Percentiles rank a stretch among this genome's conserved stretches.
Evolutionary conservation across 305 asterid species (phyloP).

Genomic region (Fraxinus sp.): DNA sequence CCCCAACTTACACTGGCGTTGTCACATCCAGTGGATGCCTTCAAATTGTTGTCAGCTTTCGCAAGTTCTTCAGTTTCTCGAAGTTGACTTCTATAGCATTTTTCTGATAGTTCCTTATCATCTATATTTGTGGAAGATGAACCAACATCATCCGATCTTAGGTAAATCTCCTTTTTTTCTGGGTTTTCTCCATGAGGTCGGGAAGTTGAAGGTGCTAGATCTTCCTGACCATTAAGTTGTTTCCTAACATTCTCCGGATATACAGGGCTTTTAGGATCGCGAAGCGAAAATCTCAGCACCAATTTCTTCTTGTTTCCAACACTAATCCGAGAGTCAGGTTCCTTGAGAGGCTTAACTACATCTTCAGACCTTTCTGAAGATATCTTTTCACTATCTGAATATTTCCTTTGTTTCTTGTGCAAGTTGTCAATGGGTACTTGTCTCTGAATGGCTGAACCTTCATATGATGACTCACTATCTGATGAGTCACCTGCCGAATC

Average conservation of each 20-base stretch:
- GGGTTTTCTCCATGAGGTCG: slow-evolving; percentile 36
- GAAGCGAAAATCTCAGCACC: slow-evolving; percentile 64
- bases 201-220: slow-evolving; percentile 44
- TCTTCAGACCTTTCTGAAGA: slow-evolving; percentile 43
- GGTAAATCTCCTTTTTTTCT: slow-evolving; percentile 30
- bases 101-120: slow-evolving; percentile 40
- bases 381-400: slow-evolving; percentile 32
- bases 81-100: slow-evolving; percentile 22
- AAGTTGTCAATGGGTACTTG: slow-evolving; percentile 34
- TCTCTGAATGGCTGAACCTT: slow-evolving; percentile 39
- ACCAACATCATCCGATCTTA: slow-evolving; percentile 31
- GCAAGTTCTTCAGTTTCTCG: slow-evolving; percentile 35
- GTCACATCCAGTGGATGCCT: slow-evolving; percentile 25
- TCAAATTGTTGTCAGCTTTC: slow-evolving; percentile 31
- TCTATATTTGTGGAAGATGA: slow-evolving; percentile 41
- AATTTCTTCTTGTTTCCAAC: slow-evolving; percentile 60
- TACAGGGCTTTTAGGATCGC: slow-evolving; percentile 38
- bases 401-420: slow-evolving; percentile 33
- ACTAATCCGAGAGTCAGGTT: slow-evolving; percentile 39
- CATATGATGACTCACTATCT: slow-evolving; percentile 57
- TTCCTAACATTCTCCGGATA: slow-evolving; percentile 36
- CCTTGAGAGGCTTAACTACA: slow-evolving; percentile 33
- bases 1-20: slow-evolving; percentile 34
- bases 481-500: slow-evolving; percentile 54
- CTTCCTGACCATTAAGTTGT: slow-evolving; percentile 41